Evolutionary conservation across 768 basidiomycete species (phyloP), one percentile per base, ranked within the genome.

Genomic region (Suillus alpinus): DNA sequence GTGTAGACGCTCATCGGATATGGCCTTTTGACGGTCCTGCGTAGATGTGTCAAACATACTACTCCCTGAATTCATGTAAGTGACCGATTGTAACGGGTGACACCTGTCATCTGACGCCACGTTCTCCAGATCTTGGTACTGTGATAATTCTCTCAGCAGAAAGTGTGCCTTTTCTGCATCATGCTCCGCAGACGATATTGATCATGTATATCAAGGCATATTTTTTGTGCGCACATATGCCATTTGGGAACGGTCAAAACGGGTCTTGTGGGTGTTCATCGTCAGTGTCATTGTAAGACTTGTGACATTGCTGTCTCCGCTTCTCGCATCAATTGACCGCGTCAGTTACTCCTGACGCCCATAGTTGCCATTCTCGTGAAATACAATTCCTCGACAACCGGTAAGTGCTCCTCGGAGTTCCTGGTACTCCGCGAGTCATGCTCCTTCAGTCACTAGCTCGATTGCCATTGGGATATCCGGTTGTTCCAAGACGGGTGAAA

Each of bases 181-280:
- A 20, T 31, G 12, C 52, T 20, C 9, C 10, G 20, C 36, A 55
- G 9, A 18, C 23, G 23, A 39, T 26, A 18, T 23, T 55, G 23
- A 55, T 26, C 5, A 55, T 39, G 10, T 18, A 6, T 39, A 39
- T 40, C 23, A 36, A 59, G 58, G 36, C 18, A 36, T 59, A 51
- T 59, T 59, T 32, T 51, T 56, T 36, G 51, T 56, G 36, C 58
- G 58, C 10, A 56, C 50, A 16, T 59, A 59, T 37, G 51, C 36
- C 32, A 29, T 59, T 50, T 59, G 58, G 58, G 58, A 40, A 5
- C 51, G 58, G 12, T 55, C 53, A 2, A 39, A 26, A 55, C 6
- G 37, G 53, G 3, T 55, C 18, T 12, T 55, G 0, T 55, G 53
- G 53, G 10, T 10, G 3, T 55, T 55, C 5, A 18, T 55, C 3